phyloP scores from a whole-genome alignment of 306 rosid species.

The Fagus sylvatica region DNA sequence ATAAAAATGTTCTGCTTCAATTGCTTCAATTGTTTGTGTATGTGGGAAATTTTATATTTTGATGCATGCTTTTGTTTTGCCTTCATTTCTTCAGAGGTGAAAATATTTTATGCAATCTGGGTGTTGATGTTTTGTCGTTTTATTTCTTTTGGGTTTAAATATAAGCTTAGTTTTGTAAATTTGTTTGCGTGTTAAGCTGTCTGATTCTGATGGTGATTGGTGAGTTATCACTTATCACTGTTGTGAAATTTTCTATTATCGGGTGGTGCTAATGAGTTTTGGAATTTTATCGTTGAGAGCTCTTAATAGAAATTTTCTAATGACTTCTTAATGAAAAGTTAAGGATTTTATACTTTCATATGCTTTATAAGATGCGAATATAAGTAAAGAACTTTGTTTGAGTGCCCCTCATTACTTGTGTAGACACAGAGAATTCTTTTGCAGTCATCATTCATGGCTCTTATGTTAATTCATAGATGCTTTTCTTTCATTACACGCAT shows the following conservation, averaged over 20 bases:
- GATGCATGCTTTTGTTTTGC: not conserved
- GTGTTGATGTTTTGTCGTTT: not conserved
- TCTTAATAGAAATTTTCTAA: constrained; percentile 10
- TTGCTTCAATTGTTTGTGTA: not conserved
- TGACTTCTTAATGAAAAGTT: constrained; percentile 1
- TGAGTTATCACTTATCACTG: too few species aligned
- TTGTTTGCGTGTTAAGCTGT: not conserved
- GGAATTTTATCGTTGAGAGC: not conserved
- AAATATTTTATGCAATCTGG: not conserved
- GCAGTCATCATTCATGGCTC: not conserved
- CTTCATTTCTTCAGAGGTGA: constrained; percentile 1
- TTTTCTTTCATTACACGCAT: constrained; percentile 1
- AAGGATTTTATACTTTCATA: constrained; percentile 2
- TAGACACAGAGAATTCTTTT: not conserved
- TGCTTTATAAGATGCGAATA: not conserved
- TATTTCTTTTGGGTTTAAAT: not conserved
- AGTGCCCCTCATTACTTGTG: too few species aligned
- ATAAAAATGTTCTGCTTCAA: not conserved
- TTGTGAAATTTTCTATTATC: too few species aligned
- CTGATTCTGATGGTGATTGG: too few species aligned
- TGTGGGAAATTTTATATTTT: not conserved
- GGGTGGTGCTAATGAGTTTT: not conserved
- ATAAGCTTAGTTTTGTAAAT: not conserved
- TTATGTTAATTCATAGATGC: not conserved
- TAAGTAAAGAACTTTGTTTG: not conserved